These are phyloP conservation scores for Allium cepa DNA, from an alignment of 106 monocot genomes.

Conservation along the genomic window DNA sequence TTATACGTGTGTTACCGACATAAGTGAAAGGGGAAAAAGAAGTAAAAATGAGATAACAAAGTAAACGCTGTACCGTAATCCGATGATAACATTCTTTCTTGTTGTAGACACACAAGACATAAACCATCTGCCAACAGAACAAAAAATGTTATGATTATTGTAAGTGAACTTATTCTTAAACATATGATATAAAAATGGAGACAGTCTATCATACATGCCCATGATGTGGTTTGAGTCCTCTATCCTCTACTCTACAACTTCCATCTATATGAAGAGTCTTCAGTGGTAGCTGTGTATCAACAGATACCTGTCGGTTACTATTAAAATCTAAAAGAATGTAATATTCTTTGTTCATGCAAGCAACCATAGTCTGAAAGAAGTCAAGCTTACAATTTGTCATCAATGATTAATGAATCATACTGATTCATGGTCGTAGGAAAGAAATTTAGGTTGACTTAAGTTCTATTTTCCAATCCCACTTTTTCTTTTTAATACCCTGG, in stretches of 20 bases:
- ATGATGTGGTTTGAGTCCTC: slow-evolving; percentile 85
- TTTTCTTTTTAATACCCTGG: too few species aligned
- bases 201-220: slow-evolving; percentile 43
- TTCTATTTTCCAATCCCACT: too few species aligned
- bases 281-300: slow-evolving; percentile 44
- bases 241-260: slow-evolving; percentile 90
- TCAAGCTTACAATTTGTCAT: too few species aligned
- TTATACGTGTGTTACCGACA: too few species aligned
- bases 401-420: too few species aligned
- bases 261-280: slow-evolving; percentile 87
- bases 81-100: slow-evolving; percentile 20
- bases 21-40: not conserved
- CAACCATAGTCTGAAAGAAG: too few species aligned
- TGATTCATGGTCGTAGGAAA: too few species aligned
- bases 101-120: slow-evolving; percentile 27
- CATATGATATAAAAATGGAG: not conserved
- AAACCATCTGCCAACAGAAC: slow-evolving; percentile 22
- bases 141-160: not conserved
- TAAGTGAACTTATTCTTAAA: not conserved
- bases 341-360: too few species aligned
- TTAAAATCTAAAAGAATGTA: too few species aligned
- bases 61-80: slow-evolving; percentile 15
- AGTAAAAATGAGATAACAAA: slow-evolving; percentile 4
- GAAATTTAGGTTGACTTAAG: too few species aligned
- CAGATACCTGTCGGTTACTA: not conserved